Evolutionary conservation across 192 early-diverging fungal genomes (phyloP), one percentile per base, ranked within the genome.

Genomic region (Cetraspora pellucida): DNA sequence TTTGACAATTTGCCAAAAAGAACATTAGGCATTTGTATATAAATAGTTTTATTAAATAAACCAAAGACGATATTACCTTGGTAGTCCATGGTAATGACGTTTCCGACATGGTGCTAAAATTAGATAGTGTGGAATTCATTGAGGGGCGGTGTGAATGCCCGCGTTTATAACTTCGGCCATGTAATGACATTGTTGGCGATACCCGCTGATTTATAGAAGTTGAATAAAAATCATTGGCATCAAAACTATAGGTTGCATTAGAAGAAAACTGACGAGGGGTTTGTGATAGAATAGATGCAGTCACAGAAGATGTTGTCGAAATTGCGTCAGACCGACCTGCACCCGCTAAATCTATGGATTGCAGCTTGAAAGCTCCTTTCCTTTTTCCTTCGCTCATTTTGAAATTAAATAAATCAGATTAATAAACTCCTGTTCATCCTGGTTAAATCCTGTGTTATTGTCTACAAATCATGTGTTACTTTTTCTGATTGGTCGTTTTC

Each of bases 51-150:
- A 43, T 44, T 0, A n/a, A 10, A 44, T 17, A 63, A 65, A 19
- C 10, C 31, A 16, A 37, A n/a, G n/a, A n/a, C n/a, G n/a, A 43
- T 65, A 64, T 31, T 66, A 76, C 74, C 74, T 76, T 81, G 27
- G 85, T 85, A 44, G 90, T 89, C 90, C 90, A 93, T 8, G 88
- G 84, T 49, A 86, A 63, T 3, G 85, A 84, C 0, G 83, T 82
- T 77, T 86, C 85, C 44, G 82, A 84, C 81, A 84, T 79, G 10
- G 85, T 86, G 21, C 82, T 84, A 57, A 82, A 82, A 57, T 82
- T 82, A 10, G 82, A 84, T 54, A 54, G 66, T 2, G 74, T 66
- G 8, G 74, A 76, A 66, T 76, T 76, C 16, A 76, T 76, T 17
- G 74, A 76, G 19, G 66, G 30, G 13, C 74, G 17, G 16, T 63